Evolutionary conservation across 1,139 yeast species (phyloP), one percentile per base, ranked within the genome.

Genomic region (Candida sp.): DNA sequence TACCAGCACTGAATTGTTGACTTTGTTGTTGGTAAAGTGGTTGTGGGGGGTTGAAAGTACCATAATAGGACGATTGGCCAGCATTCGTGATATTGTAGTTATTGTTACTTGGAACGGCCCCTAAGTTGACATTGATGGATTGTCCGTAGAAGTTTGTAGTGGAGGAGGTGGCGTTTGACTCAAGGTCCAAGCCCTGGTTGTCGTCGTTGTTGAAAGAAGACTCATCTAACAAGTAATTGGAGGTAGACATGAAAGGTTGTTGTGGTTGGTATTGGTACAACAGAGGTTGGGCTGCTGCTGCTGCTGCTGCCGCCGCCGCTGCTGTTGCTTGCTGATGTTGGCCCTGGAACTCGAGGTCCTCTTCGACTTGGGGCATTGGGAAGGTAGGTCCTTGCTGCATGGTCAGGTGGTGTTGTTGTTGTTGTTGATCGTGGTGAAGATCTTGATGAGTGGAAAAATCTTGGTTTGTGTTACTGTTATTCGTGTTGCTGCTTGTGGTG

Each of bases 1-100:
- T 17, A 37, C 41, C 41, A 17, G n/a, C 12, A 8, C 26, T 37
- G n/a, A 17, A 45, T 12, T 34, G 41, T n/a, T 42, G 41, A 11
- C 7, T 35, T 3, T 9, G 37, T 33, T 42, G 53, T 34, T 26
- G 47, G 11, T 28, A 40, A 33, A 27, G 52, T 23, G 47, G 43
- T 34, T 46, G 50, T 11, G 47, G 39, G 7, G 28, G 42, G 17
- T 39, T 31, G 23, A 40, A 39, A 33, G 54, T 12, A 39, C 46
- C 35, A 34, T 49, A 42, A 52, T 58, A 61, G 35, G 46, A 44
- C 31, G 62, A 51, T 44, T 59, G 64, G 34, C 63, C 63, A 46
- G 63, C 60, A 59, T 51, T 57, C 57, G 52, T 44, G 11, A 22
- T 27, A 49, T 42, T 45, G 25, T 39, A 27, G 39, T 49, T 41